Percentiles rank a stretch among this genome's conserved stretches.
Evolutionary conservation across 2,329 filamentous ascomycete genomes (phyloP).

Genomic region (Curvularia spicifera): DNA sequence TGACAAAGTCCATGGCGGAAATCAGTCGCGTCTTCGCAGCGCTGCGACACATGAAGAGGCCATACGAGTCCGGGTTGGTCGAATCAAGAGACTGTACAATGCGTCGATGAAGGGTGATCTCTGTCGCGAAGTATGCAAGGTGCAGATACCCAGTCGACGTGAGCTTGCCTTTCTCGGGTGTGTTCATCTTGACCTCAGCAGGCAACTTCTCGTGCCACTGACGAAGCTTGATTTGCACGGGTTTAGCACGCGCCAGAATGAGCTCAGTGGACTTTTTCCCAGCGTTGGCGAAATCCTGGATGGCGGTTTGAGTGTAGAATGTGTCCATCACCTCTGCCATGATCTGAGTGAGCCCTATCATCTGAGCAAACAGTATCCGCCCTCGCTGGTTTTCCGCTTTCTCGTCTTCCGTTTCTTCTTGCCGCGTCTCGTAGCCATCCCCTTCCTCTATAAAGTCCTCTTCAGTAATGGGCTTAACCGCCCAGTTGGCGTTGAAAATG

Average conservation of each 20-base stretch:
- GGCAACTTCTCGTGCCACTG: slow-evolving; percentile 81
- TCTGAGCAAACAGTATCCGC: slow-evolving; percentile 73
- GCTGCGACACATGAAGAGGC: slow-evolving; percentile 89
- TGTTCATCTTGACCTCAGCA: slow-evolving; percentile 68
- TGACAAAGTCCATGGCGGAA: slow-evolving; percentile 96
- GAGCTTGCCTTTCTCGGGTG: slow-evolving; percentile 50
- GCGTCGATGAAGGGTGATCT: slow-evolving; percentile 89
- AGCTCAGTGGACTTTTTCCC: slow-evolving; percentile 73
- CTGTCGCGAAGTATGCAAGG: slow-evolving; percentile 89
- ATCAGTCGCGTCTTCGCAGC: slow-evolving; percentile 94
- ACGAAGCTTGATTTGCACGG: slow-evolving; percentile 80
- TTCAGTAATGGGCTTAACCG: slow-evolving; percentile 68
- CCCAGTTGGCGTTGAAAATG: slow-evolving; percentile 74
- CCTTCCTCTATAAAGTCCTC: slow-evolving; percentile 74
- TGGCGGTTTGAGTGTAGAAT: slow-evolving; percentile 81
- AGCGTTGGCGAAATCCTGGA: slow-evolving; percentile 69
- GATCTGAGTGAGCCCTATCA: slow-evolving; percentile 76
- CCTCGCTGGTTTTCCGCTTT: slow-evolving; percentile 69
- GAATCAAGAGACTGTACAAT: slow-evolving; percentile 80
- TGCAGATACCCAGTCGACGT: slow-evolving; percentile 71
- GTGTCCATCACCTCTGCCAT: slow-evolving; percentile 81
- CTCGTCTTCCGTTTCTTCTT: slow-evolving; percentile 61
- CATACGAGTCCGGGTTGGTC: slow-evolving; percentile 71
- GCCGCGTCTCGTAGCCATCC: slow-evolving; percentile 59
- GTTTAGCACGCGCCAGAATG: slow-evolving; percentile 77